Evolutionary conservation across 2,329 filamentous ascomycete species (phyloP).

Genomic region (Sporothrix phasma): DNA sequence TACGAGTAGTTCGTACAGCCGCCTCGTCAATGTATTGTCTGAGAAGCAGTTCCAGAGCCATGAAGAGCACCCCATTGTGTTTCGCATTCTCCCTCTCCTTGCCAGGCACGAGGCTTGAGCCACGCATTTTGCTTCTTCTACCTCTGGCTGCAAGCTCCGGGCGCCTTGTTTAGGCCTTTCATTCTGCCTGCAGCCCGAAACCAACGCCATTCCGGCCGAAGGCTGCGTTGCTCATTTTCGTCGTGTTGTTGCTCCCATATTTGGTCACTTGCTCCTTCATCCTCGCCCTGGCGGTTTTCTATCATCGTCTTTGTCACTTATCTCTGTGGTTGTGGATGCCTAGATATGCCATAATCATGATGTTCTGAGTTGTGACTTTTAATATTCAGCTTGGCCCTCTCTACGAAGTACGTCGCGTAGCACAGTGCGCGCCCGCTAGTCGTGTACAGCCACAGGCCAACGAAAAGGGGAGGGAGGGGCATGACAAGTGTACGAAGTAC

Average conservation of each 20-base stretch:
- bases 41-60: not conserved
- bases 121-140: too few relatives aligned
- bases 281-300: not conserved
- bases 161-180: not conserved
- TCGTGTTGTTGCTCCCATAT: not conserved
- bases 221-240: conserved; percentile 13
- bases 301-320: not conserved
- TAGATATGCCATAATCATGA: not conserved
- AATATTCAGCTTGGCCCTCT: not conserved
- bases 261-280: not conserved
- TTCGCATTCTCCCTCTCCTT: not conserved
- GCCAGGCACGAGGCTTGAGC: not conserved
- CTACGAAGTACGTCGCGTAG: too few relatives aligned
- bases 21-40: not conserved
- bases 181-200: conserved; percentile 8
- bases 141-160: not conserved
- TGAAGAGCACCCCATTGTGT: not conserved
- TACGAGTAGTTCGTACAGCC: too few relatives aligned
- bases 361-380: not conserved
- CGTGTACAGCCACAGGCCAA: conserved; percentile 8
- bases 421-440: conserved; percentile 9
- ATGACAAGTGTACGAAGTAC: not conserved
- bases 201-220: conserved; percentile 8
- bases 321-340: not conserved
- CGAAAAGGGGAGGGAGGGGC: not conserved